Evolutionary conservation across 2,329 filamentous ascomycete genomes (phyloP).

Genomic region (Aspergillus vadensis): DNA sequence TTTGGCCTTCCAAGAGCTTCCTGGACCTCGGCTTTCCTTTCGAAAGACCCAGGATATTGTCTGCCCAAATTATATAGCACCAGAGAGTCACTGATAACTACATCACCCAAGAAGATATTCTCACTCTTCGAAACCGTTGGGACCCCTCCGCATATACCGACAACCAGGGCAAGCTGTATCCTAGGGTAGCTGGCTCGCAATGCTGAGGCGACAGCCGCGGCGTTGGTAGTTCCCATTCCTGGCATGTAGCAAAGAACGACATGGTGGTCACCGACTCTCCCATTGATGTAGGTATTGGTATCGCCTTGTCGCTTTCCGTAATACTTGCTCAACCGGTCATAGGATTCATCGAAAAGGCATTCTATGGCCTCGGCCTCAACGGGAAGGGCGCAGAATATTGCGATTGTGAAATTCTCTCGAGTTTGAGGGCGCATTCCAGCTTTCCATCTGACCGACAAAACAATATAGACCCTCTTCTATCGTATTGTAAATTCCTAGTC

Average conservation of each 20-base stretch:
- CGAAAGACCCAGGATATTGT: no score
- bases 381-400: constrained; percentile 21
- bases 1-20: no score
- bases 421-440: neutral
- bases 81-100: constrained; percentile 31
- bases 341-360: constrained; percentile 19
- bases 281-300: constrained; percentile 17
- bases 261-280: constrained; percentile 23
- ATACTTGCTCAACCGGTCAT: neutral
- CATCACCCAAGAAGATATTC: constrained; percentile 29
- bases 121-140: neutral
- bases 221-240: constrained; percentile 19
- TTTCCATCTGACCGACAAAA: no score
- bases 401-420: constrained; percentile 15
- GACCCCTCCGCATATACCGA: constrained; percentile 26
- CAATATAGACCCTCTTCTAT: no score
- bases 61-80: no score
- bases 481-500: no score
- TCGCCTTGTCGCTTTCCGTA: constrained; percentile 14
- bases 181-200: constrained; percentile 5
- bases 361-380: constrained; percentile 18
- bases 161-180: constrained; percentile 22
- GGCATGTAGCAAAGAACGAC: constrained; percentile 24
- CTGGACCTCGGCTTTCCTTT: no score
- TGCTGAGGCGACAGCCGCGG: constrained; percentile 12